Base-by-base conservation (phyloP, 768 basidiomycete species). In the Kwoniella pini region DNA sequence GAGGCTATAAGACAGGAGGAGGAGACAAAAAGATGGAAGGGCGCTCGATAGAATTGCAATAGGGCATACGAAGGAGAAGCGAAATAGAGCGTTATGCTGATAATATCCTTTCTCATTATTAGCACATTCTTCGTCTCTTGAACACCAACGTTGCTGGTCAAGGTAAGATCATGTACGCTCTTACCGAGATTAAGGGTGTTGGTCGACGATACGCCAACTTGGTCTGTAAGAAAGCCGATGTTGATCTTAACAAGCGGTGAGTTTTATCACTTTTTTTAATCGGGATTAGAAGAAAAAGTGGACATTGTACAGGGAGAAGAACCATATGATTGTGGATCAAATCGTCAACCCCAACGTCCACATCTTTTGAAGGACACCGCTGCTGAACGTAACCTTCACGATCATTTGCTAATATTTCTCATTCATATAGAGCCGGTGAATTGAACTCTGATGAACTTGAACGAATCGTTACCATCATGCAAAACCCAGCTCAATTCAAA, bases 181-280 rank as follows among this genome's bases (percentile, higher is more conserved):
- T 98, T 83, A 98, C 96, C 48, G 96, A 99, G 84, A 99, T 99
- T 85, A 98, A 98, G 85, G 96, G 96, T 86, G 96, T 99, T 63
- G 96, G 96, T 75, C 88, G 96, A 68, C 89, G 96, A 54, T 99
- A 98, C 82, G 88, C 96, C 78, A 98, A 98, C 83, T 82, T 98
- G 75, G 95, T 98, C 71, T 98, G 96, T 87, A 98, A 98, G 83
- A 99, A 99, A 84, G 96, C 96, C 64, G 96, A 98, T 82, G 91
- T 99, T 40, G 95, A 98, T 78, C 86, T 99, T 63, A 91, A 85
- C 84, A 99, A 99, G 83, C 90, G 96, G 96, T 98, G 75, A 63
- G 88, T 80, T 24, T 19, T 4, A n/a, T 26, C 39, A 15, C 27
- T 12, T 24, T 27, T 12, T 40, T 19, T 33, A 22, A 13, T 12